Percentiles rank a stretch among this genome's conserved stretches.
These are phyloP conservation scores for Penicillium frequentans DNA, from an alignment of 2,329 filamentous ascomycete species.

Conservation along the genomic window DNA sequence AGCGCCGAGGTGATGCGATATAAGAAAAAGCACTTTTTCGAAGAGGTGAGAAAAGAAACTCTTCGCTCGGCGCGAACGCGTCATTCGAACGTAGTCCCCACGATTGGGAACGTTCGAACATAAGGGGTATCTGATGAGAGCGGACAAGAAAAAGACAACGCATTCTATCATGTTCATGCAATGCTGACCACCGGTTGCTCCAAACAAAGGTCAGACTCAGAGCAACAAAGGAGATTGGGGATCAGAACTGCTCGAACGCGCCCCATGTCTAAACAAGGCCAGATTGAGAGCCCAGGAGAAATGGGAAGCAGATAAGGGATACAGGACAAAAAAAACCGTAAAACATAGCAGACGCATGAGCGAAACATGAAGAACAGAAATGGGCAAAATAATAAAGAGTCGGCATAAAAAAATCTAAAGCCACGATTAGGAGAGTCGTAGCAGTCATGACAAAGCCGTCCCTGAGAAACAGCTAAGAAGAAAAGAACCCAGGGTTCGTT, in stretches of 20 bases:
- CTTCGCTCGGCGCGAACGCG: conserved; percentile 39
- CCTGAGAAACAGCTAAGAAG: conserved; percentile 30
- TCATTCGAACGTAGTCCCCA: conserved; percentile 40
- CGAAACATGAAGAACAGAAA: conserved; percentile 19
- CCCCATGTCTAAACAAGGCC: conserved; percentile 37
- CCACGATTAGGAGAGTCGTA: conserved; percentile 38
- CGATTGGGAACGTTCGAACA: conserved; percentile 38
- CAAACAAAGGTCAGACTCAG: conserved; percentile 14
- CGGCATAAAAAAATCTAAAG: conserved; percentile 23
- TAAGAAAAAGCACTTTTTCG: conserved; percentile 38
- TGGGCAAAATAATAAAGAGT: conserved; percentile 5
- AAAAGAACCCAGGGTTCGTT: conserved; percentile 34
- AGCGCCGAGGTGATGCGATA: conserved; percentile 40
- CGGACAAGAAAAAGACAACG: conserved; percentile 50
- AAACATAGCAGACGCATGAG: conserved; percentile 8
- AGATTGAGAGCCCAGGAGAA: conserved; percentile 29
- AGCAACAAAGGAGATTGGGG: conserved; percentile 32
- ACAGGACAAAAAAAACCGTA: conserved; percentile 20
- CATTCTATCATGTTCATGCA: conserved; percentile 54
- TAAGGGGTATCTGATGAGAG: conserved; percentile 50
- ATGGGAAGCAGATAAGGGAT: conserved; percentile 25
- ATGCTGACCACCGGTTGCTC: conserved; percentile 37
- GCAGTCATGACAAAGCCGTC: conserved; percentile 48
- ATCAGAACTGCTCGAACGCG: conserved; percentile 38
- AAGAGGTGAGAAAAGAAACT: conserved; percentile 28